These are phyloP conservation scores for Pleochaeta shiraiana DNA, from an alignment of 2,329 filamentous ascomycete genomes.

Conservation along the genomic window DNA sequence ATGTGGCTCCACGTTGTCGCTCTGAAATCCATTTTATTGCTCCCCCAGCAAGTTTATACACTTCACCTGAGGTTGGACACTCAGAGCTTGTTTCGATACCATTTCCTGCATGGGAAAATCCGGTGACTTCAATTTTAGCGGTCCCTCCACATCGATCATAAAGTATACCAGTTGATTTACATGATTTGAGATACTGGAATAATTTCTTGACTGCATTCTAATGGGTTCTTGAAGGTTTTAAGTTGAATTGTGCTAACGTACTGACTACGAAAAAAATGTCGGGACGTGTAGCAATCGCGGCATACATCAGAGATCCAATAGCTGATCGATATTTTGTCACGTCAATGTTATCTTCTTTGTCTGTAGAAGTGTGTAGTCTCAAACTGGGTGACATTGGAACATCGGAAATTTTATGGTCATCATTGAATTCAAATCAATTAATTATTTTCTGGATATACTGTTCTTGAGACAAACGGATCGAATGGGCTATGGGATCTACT, in stretches of 20 bases:
- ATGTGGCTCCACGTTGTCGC: not conserved
- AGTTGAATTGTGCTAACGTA: not conserved
- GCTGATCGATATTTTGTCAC: not conserved
- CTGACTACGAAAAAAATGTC: not conserved
- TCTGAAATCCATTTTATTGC: not conserved
- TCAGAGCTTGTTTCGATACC: not conserved
- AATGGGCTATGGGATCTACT: not conserved
- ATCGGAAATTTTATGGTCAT: not conserved
- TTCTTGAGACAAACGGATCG: not conserved
- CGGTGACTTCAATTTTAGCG: not conserved
- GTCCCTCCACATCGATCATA: not conserved
- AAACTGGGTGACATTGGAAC: not conserved
- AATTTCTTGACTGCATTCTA: not conserved
- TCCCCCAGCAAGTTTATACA: not conserved
- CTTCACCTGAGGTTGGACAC: not conserved
- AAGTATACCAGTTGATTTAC: not conserved
- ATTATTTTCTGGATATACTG: not conserved
- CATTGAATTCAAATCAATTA: not conserved
- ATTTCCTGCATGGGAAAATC: not conserved
- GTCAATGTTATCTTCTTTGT: not conserved
- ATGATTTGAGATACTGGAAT: not conserved
- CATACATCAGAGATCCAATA: not conserved
- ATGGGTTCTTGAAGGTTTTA: not conserved
- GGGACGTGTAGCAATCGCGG: not conserved
- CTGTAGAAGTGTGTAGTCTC: not conserved